Base-by-base conservation (phyloP, 2,329 filamentous ascomycete species). In the Ascochyta clinopodiicola region DNA sequence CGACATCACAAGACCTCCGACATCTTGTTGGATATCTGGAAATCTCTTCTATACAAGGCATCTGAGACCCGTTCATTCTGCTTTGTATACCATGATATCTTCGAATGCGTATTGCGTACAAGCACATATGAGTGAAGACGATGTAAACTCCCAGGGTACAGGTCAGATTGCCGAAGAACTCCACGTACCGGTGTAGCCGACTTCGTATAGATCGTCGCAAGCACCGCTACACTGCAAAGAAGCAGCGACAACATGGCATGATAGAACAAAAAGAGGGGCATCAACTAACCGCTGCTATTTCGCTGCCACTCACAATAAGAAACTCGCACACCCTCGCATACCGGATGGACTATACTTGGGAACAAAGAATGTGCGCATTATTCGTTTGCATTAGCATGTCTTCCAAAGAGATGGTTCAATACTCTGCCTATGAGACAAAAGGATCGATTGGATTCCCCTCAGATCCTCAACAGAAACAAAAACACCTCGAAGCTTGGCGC, bases 131-230 rank as follows among this genome's bases (percentile, higher is more conserved):
- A 21, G 17, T 8, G 4, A 27, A n/a, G 15, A 29, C 6, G 24
- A 35, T 17, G 8, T n/a, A 2, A 17, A n/a, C 8, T 25, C n/a
- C 4, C n/a, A 24, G 7, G 22, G 15, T 5, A 21, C 15, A 25
- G 4, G 19, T 43, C 25, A 27, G 37, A 44, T 44, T 49, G 35
- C 51, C 51, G 35, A 55, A 36, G 34, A 44, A 4, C 35, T 19
- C 51, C 51, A 48, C 15, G n/a, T 17, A 17, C 17, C 17, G 17
- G 22, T 36, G 36, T 37, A 49, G 36, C 51, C 45, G 39, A 45
- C 8, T 29, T 4, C 13, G 25, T 6, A 45, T 31, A 6, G 35
- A 45, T 22, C 6, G 13, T 15, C 35, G 25, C n/a, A 47, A 29
- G 13, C 15, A 46, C 34, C 34, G 13, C 19, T 39, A 27, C 39